Percentiles rank a stretch among this genome's conserved stretches.
Evolutionary conservation across 176 grass and related monocot species (phyloP).

Genomic region (Tillandsia leiboldiana): DNA sequence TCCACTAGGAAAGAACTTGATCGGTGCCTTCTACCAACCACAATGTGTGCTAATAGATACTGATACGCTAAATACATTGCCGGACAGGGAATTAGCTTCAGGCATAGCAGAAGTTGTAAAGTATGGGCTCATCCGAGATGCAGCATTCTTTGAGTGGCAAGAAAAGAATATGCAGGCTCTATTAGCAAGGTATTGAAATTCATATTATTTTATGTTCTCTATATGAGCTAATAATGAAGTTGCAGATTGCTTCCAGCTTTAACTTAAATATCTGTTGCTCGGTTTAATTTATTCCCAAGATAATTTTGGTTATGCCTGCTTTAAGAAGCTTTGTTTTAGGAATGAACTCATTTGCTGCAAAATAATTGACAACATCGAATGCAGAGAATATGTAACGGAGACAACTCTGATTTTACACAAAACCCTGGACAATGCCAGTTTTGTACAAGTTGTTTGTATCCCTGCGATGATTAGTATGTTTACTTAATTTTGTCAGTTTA

Average conservation of each 20-base stretch:
- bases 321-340: not conserved
- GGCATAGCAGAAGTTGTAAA: constrained; percentile 81
- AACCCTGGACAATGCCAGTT: not conserved
- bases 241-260: not conserved
- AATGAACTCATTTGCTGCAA: not conserved
- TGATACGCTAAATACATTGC: constrained; percentile 75
- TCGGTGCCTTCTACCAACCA: constrained; percentile 86
- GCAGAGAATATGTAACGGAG: not conserved
- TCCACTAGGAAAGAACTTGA: constrained; percentile 73
- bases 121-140: constrained; percentile 92
- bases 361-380: not conserved
- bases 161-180: constrained; percentile 77
- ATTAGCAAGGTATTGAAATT: constrained; percentile 46
- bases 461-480: too few species aligned
- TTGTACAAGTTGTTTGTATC: too few species aligned
- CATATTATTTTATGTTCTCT: not conserved
- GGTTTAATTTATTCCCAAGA: not conserved
- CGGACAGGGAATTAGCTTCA: constrained; percentile 73
- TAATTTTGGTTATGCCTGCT: not conserved
- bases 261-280: not conserved
- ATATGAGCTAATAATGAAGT: not conserved
- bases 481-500: too few species aligned
- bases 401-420: not conserved
- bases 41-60: constrained; percentile 90
- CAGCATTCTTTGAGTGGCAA: constrained; percentile 91